phyloP scores from a whole-genome alignment of 805 yeast genomes.

The Saccharomycopsis microspora region DNA sequence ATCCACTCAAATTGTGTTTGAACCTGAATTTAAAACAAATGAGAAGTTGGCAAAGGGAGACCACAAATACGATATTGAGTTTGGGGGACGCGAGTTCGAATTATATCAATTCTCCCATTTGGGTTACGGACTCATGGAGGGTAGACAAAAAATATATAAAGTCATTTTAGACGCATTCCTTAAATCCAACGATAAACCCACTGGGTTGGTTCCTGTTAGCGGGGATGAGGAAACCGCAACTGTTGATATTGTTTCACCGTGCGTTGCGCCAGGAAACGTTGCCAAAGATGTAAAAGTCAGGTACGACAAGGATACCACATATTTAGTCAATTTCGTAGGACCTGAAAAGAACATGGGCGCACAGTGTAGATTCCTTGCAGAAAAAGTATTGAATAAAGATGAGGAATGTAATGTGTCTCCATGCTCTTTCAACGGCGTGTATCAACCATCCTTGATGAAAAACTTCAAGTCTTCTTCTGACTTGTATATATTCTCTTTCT shows the following conservation, averaged over 20 bases:
- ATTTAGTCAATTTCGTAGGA: slow-evolving; percentile 53
- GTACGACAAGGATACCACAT: slow-evolving; percentile 33
- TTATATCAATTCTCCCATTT: slow-evolving; percentile 91
- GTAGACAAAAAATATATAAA: slow-evolving; percentile 70
- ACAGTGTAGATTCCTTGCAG: slow-evolving; percentile 83
- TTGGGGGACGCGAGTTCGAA: slow-evolving; percentile 71
- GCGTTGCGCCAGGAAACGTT: slow-evolving; percentile 68
- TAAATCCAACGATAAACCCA: slow-evolving; percentile 21
- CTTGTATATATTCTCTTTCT: slow-evolving; percentile 84
- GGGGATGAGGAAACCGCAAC: slow-evolving; percentile 25
- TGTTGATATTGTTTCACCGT: slow-evolving; percentile 58
- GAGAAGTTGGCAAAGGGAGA: slow-evolving; percentile 75
- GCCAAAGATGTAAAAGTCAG: slow-evolving; percentile 55
- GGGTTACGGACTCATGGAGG: slow-evolving; percentile 94
- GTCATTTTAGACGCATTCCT: slow-evolving; percentile 45
- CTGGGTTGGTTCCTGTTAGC: slow-evolving; percentile 19
- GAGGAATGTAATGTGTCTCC: slow-evolving; percentile 63
- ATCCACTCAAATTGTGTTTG: slow-evolving; percentile 96
- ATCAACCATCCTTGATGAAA: slow-evolving; percentile 82
- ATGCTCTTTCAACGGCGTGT: slow-evolving; percentile 94
- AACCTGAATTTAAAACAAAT: slow-evolving; percentile 60
- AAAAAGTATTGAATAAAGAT: slow-evolving; percentile 73
- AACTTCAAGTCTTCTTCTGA: slow-evolving; percentile 68
- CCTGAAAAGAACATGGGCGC: slow-evolving; percentile 55
- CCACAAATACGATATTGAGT: slow-evolving; percentile 67